Percentiles rank a stretch among this genome's conserved stretches.
Evolutionary conservation across 2,329 filamentous ascomycete genomes (phyloP).

Genomic region (Ophiosphaerella korrae): DNA sequence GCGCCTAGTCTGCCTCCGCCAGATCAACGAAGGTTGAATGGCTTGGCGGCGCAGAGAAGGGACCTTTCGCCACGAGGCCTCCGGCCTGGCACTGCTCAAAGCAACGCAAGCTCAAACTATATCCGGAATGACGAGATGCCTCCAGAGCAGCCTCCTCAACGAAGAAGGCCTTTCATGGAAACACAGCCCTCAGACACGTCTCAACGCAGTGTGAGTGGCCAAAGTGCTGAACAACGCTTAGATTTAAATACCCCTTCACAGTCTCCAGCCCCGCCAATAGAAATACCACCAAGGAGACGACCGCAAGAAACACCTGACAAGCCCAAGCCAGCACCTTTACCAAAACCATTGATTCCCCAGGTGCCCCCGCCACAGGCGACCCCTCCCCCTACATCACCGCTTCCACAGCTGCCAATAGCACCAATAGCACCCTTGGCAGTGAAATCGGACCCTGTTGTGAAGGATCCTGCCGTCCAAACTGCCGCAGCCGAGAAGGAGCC

Average conservation of each 20-base stretch:
- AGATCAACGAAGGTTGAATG: conserved; percentile 40
- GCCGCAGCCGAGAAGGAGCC: conserved; percentile 10
- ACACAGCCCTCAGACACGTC: conserved; percentile 40
- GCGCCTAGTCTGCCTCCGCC: conserved; percentile 22
- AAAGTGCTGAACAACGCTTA: conserved; percentile 22
- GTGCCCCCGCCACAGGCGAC: conserved; percentile 21
- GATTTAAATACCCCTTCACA: conserved; percentile 32
- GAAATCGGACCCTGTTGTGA: conserved; percentile 47
- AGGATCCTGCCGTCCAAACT: conserved; percentile 13
- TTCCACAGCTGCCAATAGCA: conserved; percentile 31
- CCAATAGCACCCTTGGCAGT: conserved; percentile 1
- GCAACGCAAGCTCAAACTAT: conserved; percentile 39
- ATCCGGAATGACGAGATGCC: conserved; percentile 35
- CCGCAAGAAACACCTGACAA: conserved; percentile 38
- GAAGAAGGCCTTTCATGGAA: conserved; percentile 71
- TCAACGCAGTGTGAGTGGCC: conserved; percentile 32
- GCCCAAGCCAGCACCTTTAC: conserved; percentile 23
- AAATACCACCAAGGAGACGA: conserved; percentile 29
- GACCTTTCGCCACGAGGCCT: conserved; percentile 41
- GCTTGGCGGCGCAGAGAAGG: conserved; percentile 27
- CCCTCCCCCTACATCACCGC: conserved; percentile 30
- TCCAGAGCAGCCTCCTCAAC: conserved; percentile 57
- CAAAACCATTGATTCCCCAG: conserved; percentile 10
- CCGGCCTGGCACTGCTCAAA: conserved; percentile 44
- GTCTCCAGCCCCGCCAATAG: conserved; percentile 30